Evolutionary conservation across 2,329 filamentous ascomycete genomes (phyloP), one percentile per base, ranked within the genome.

Genomic region (Didymella glomerata): DNA sequence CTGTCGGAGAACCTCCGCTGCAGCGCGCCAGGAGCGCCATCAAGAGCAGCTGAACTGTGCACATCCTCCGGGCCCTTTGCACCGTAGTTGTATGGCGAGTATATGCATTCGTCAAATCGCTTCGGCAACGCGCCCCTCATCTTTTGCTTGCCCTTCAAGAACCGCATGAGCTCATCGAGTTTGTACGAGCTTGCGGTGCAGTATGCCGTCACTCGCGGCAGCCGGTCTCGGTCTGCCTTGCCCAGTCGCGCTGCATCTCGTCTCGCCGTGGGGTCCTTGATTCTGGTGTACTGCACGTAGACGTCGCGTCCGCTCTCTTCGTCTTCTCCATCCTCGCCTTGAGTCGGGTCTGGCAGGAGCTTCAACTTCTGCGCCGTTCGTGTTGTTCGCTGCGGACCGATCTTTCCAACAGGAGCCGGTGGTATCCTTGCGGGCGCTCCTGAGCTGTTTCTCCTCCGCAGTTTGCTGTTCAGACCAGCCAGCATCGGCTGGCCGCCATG

Each of bases 361-460:
- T 99, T 99, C 61, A 99, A 84, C 81, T 99, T 99, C 81, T 98
- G 93, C 1, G 92, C 92, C 65, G 91, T 97, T 78, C 97, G 96
- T 24, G 93, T 96, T 56, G 93, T 98, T 77, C 95, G 84, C 76
- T 99, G 95, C 0, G 95, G 94, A 2, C 95, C 95, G 58, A 97
- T 92, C 79, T 98, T 97, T 51, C 84, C 79, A 10, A 71, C 78
- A 1, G 80, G 76, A n/a, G 76, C 68, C 16, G 68, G 54, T 3
- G 81, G 77, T 34, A 75, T 74, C 40, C 78, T 76, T 27, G 84
- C 78, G 18, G 87, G 81, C 52, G 87, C 82, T 52, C 91, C 89
- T 70, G 92, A 89, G 77, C 92, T 96, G 72, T 97, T 95, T 65
- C 93, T 86, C 70, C 94, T 85, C 54, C 92, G 89, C 46, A 97